A percentile compares a stretch with the other conserved stretches of the same genome.
phyloP scores from a whole-genome alignment of 148 eudicot species.

The Chenopodium quinoa region DNA sequence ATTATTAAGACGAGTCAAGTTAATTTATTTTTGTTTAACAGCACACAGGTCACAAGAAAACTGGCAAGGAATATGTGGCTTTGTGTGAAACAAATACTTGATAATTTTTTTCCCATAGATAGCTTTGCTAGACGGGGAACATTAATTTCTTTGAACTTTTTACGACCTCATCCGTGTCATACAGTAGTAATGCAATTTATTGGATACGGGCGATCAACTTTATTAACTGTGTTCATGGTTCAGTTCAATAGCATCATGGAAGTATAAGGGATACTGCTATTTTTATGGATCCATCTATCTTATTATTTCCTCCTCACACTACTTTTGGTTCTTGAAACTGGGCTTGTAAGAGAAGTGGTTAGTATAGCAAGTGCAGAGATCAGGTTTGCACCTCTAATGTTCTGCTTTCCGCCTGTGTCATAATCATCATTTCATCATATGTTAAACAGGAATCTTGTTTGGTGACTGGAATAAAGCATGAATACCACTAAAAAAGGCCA shows the following conservation, averaged over 20 bases:
- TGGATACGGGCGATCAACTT: not conserved
- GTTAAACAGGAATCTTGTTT: not conserved
- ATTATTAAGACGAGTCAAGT: not conserved
- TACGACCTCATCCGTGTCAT: not conserved
- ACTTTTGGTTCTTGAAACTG: not conserved
- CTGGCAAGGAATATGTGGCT: not conserved
- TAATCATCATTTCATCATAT: not conserved
- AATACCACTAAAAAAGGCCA: not conserved
- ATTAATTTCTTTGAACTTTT: not conserved
- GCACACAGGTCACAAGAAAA: too few relatives aligned
- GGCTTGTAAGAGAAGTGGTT: not conserved
- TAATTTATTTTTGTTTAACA: not conserved
- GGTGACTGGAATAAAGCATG: not conserved
- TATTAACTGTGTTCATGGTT: not conserved
- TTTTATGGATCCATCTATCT: not conserved
- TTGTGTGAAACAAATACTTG: not conserved
- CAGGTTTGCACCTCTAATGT: not conserved
- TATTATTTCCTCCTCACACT: not conserved
- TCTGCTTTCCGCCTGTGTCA: not conserved
- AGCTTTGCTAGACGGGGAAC: not conserved
- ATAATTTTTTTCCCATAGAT: not conserved
- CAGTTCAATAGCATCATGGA: not conserved
- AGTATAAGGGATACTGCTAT: not conserved
- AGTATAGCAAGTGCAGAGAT: not conserved
- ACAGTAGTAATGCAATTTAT: not conserved